Base-by-base conservation (phyloP, 148 eudicot species). In the Mesembryanthemum crystallinum region DNA sequence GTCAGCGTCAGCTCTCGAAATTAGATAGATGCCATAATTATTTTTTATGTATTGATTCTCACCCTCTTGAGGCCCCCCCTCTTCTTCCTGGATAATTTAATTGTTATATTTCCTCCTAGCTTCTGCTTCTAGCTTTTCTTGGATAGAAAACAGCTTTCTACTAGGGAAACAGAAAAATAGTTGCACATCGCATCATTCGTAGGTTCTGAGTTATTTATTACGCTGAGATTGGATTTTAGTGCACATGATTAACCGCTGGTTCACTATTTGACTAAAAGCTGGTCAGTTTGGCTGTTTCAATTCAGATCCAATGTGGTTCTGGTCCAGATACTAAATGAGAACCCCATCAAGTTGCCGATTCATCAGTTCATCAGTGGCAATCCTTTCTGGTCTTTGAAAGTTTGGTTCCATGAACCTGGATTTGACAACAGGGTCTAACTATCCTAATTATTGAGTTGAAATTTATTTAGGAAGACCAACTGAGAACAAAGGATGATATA, bases 121-220 rank as follows among this genome's bases (percentile, higher is more conserved):
- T 30, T 58, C 51, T 27, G 69, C 51, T 37, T 77, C 52, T 68
- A 58, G 54, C 24, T 65, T 67, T 43, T n/a, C 9, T 55, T 67
- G 4, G 8, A 1, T 74, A 24, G 18, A 15, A 39, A 57, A 21
- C 28, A 30, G 1, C 18, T 63, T 47, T 14, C n/a, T 29, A 6
- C 4, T 13, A 30, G 39, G 66, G n/a, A 14, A 13, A 47, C 3
- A 47, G 30, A 63, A 14, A 29, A 21, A 29, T 30, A 5, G 0
- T 32, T 63, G 42, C 23, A 32, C 12, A 8, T 49, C 4, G 20
- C 0, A 13, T 49, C 18, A 13, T 49, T 12, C 15, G 12, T 13
- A 49, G 15, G 55, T 17, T 2, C 18, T 12, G 5, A 49, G 15
- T 17, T 49, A 13, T 52, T 52, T 54, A 20, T 18, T 54, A 8